Conservation (phyloP, 345 rosid species). For the Citrus maxima region DNA sequence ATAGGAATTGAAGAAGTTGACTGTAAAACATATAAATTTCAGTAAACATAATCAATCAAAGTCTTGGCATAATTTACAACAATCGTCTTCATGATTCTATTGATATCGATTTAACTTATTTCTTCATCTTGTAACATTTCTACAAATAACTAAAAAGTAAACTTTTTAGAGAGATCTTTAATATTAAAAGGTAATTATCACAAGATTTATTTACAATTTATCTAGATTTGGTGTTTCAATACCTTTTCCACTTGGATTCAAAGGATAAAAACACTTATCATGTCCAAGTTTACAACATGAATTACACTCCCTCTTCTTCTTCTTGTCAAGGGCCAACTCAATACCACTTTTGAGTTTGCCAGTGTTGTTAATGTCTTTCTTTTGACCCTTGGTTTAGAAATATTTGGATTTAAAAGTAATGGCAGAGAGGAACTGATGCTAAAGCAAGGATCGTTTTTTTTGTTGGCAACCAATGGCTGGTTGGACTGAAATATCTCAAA, state of each 20-base stretch:
- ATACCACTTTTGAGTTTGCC: no score
- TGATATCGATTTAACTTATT: background rate
- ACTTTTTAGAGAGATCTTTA: background rate
- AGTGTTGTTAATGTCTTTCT: background rate
- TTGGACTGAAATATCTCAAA: background rate
- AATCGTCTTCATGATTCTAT: background rate
- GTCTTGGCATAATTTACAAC: background rate
- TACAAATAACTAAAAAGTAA: background rate
- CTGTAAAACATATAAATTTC: no score
- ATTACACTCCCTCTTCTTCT: no score
- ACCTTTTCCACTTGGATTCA: background rate
- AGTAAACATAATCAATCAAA: background rate
- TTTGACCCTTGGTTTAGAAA: background rate
- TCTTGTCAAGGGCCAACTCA: no score
- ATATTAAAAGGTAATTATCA: background rate
- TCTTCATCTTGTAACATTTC: background rate
- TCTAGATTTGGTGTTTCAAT: background rate
- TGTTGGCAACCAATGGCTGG: background rate
- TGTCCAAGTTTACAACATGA: no score
- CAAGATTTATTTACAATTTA: background rate
- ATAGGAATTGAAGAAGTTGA: no score
- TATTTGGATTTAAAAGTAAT: background rate
- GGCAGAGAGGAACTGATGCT: background rate
- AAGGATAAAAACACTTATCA: no score
- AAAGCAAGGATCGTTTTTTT: no score